These are phyloP conservation scores for Cardiosporidium cionae DNA, from an alignment of 169 alveolate genomes.

Conservation along the genomic window DNA sequence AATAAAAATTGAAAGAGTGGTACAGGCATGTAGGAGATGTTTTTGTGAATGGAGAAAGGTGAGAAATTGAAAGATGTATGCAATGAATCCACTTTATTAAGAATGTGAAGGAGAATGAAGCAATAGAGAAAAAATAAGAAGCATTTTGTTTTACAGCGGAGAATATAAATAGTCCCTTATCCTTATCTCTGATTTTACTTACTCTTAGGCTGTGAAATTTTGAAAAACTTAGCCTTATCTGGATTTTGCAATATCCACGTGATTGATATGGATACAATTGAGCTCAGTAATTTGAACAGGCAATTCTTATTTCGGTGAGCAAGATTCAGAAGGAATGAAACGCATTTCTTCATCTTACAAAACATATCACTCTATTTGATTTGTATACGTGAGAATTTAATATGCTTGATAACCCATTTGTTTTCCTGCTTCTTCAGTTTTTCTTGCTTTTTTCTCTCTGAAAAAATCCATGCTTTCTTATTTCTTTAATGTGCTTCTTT, in stretches of 20 bases:
- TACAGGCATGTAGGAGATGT: too few species aligned
- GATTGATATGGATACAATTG: constrained; percentile 92
- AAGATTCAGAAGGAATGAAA: constrained; percentile 8
- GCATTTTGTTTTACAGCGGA: background rate
- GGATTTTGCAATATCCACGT: constrained; percentile 84
- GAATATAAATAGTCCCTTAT: background rate
- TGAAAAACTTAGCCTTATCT: constrained; percentile 79
- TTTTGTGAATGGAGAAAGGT: too few species aligned
- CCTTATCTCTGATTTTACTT: background rate
- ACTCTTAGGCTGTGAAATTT: constrained; percentile 91
- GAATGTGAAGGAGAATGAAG: too few species aligned
- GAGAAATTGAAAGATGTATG: too few species aligned
- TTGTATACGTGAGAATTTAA: too few species aligned
- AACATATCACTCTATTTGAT: too few species aligned
- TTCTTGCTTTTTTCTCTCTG: too few species aligned
- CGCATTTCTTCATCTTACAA: background rate
- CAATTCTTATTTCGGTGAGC: constrained; percentile 82
- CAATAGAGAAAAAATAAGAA: background rate
- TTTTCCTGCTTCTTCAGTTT: background rate
- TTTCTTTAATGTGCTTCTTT: too few species aligned
- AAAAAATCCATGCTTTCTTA: too few species aligned
- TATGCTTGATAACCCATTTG: too few species aligned
- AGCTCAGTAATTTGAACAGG: constrained; percentile 92
- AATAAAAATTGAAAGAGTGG: too few species aligned
- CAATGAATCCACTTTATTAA: too few species aligned